A percentile compares a stretch with the other conserved stretches of the same genome.
Evolutionary conservation across 768 basidiomycete genomes (phyloP).

Genomic region (Russula brevipes): DNA sequence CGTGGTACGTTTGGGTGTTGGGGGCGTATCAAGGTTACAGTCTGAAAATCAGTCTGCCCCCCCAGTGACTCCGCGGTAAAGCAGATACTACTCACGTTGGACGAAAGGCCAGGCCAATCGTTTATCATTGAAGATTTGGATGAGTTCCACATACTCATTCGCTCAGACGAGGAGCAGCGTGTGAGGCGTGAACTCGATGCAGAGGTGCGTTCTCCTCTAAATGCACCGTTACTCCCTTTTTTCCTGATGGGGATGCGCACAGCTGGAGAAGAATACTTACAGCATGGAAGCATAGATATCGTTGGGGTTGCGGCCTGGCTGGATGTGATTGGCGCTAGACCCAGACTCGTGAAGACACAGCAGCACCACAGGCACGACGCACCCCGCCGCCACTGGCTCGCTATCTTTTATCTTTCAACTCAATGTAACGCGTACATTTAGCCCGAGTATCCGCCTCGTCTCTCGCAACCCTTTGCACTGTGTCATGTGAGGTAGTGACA

Average conservation of each 20-base stretch:
- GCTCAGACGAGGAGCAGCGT: slow-evolving; percentile 72
- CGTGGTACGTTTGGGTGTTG: slow-evolving; percentile 44
- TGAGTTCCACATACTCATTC: slow-evolving; percentile 77
- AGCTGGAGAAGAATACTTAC: slow-evolving; percentile 87
- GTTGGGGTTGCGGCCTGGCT: background rate
- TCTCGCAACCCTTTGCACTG: too few relatives aligned
- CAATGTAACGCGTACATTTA: background rate
- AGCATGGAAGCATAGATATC: slow-evolving; percentile 45
- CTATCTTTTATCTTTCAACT: background rate
- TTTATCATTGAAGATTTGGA: slow-evolving; percentile 89
- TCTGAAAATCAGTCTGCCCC: background rate
- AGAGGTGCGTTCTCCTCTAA: slow-evolving; percentile 47
- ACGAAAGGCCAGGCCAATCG: slow-evolving; percentile 53
- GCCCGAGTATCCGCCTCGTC: too few relatives aligned
- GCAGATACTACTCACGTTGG: slow-evolving; percentile 77
- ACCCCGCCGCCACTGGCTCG: too few relatives aligned
- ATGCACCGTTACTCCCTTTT: background rate
- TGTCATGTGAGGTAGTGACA: too few relatives aligned
- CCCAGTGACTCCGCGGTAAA: slow-evolving; percentile 83
- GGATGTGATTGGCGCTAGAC: background rate
- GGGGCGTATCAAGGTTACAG: background rate
- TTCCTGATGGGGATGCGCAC: background rate
- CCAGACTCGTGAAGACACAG: background rate
- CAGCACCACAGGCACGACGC: background rate
- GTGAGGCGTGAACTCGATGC: slow-evolving; percentile 67